Percentiles rank a stretch among this genome's conserved stretches.
phyloP scores from a whole-genome alignment of 176 grass and related monocot genomes.

The Triticum dicoccoides region DNA sequence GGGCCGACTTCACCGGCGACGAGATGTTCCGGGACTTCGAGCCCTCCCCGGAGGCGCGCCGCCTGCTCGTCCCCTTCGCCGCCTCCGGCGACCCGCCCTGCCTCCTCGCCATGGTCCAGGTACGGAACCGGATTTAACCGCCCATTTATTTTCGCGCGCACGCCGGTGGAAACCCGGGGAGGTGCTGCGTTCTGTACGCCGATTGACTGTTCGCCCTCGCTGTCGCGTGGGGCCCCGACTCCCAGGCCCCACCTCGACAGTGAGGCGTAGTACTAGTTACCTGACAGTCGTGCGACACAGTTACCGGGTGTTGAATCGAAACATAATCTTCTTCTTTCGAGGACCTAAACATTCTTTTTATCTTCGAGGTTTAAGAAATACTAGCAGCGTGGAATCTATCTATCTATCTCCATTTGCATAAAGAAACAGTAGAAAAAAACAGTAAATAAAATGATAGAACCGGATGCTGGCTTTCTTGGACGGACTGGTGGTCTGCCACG shows the following conservation, averaged over 20 bases:
- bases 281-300: background rate
- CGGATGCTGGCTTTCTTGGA: background rate
- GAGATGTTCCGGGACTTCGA: conserved; percentile 53
- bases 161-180: background rate
- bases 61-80: conserved; percentile 52
- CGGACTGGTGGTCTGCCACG: background rate
- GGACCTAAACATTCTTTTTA: background rate
- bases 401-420: background rate
- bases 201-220: background rate
- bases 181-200: background rate
- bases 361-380: background rate
- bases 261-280: background rate
- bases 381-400: background rate
- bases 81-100: conserved; percentile 48
- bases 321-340: background rate
- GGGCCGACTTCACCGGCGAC: conserved; percentile 40
- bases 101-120: conserved; percentile 59
- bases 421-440: background rate
- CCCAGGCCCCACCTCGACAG: background rate
- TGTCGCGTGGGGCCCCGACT: background rate
- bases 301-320: background rate
- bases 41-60: conserved; percentile 50
- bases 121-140: background rate
- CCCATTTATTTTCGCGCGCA: background rate
- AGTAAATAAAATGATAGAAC: background rate